Base-by-base conservation (phyloP, 2,329 filamentous ascomycete species). In the Ceratocystis diversiconidia region DNA sequence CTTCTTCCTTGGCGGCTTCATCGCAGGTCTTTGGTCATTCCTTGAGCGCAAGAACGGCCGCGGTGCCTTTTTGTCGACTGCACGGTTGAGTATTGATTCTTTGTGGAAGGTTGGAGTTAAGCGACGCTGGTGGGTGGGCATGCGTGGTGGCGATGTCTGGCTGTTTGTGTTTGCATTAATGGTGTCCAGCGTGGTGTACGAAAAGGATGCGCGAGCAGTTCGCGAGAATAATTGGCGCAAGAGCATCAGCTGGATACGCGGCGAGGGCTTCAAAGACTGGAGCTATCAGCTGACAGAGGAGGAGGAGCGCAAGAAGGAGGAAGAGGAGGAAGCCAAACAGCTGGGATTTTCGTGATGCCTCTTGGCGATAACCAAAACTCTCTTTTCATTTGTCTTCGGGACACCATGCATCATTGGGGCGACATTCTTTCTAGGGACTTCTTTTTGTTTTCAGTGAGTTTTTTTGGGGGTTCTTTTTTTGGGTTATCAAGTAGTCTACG, bases 81-180 rank as follows among this genome's bases (percentile, higher is more conserved):
- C 88, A 36, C 82, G 92, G 1, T 77, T 86, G n/a, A 90, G 87
- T 67, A 79, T 96, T 36, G 89, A 95, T 73, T 89, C 85, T 46
- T 75, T 91, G 59, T 97, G 91, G 90, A 95, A 95, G 78, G 90
- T 95, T 0, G 91, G 92, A n/a, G 84, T 88, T 65, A 97, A 97
- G 84, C 80, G 87, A 43, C 83, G 90, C 1, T 90, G 90, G 85
- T 96, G 92, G 90, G 85, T 82, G 69, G 89, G 89, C 10, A 81
- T 94, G 73, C 84, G 82, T 71, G 88, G 89, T 46, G 91, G 91
- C 0, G 92, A 97, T 75, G 84, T 96, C 4, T 83, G 87, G 77
- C 77, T 97, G 2, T 92, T 97, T 72, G 87, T 92, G 17, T 75
- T 85, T 19, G 88, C 90, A 61, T 79, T 96, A 75, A 89, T 89